Evolutionary conservation across 2,329 filamentous ascomycete genomes (phyloP), one percentile per base, ranked within the genome.

Genomic region (Ophiostoma triangulosporum): DNA sequence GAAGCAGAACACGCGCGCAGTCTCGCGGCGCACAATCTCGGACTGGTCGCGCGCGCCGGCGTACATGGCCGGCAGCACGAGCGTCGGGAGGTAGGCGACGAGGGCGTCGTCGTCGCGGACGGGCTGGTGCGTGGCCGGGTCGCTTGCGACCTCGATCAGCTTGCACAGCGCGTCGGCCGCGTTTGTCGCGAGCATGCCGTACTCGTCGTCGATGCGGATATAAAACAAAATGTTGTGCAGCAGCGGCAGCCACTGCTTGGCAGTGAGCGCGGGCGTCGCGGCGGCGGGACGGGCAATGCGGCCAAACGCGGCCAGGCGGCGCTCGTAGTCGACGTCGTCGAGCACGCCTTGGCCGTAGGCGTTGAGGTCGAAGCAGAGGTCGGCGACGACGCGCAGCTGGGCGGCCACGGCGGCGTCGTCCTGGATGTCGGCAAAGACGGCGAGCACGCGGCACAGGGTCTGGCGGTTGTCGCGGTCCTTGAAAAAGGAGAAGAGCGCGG

Each of bases 161-260:
- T 83, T 78, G 61, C 85, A 86, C 36, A 98, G 70, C 6, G 81
- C 80, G 62, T 90, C 84, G 0, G 89, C 86, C 6, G 93, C 88
- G 64, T 91, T 96, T 2, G 77, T 75, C 0, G 80, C 75, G 14
- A 95, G 72, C 49, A 96, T 86, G 46, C 88, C 86, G 58, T 94
- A 83, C 65, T 98, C 93, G 57, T 95, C 88, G 53, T 88, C 84
- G 58, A 91, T 81, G 59, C 82, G 83, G 59, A 96, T 83, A 63
- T 85, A 93, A 68, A 84, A 97, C 2, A 95, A 74, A 71, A 95
- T 78, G 63, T 97, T 98, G 69, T 90, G 86, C 11, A 97, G 70
- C 20, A 98, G 68, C 6, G 93, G 90, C 51, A 83, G 77, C 91
- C 93, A 98, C 66, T 95, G 86, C 55, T 77, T 77, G 1, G 81